Percentiles rank a stretch among this genome's conserved stretches.
Evolutionary conservation across 2,329 filamentous ascomycete species (phyloP).

Genomic region (Sarocladium strictum): DNA sequence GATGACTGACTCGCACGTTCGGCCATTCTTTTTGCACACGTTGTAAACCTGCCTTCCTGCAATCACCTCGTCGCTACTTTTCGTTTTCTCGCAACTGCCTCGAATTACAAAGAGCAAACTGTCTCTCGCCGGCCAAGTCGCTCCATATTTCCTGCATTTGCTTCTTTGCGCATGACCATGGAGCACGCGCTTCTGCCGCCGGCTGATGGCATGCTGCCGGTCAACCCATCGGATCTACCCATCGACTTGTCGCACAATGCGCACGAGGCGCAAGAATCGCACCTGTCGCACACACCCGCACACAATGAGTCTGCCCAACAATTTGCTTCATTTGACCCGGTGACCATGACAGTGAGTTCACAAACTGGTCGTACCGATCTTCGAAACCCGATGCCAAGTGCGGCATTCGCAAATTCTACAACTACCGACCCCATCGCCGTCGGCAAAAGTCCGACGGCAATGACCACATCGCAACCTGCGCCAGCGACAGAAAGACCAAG

Average conservation of each 20-base stretch:
- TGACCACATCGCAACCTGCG: conserved; percentile 60
- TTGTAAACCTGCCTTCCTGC: background rate
- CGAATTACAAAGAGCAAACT: no score
- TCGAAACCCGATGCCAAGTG: background rate
- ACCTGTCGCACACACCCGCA: no score
- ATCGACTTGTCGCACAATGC: background rate
- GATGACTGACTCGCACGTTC: background rate
- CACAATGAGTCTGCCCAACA: no score
- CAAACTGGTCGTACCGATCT: background rate
- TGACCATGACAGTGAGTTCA: background rate
- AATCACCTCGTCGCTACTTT: background rate
- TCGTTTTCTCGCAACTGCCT: no score
- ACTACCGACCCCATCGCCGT: background rate
- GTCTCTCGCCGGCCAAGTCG: no score
- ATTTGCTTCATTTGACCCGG: background rate
- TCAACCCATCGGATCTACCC: background rate
- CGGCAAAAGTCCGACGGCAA: conserved; percentile 20
- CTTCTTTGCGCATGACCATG: conserved; percentile 1
- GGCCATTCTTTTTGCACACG: background rate
- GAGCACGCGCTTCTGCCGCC: background rate
- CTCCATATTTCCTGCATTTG: background rate
- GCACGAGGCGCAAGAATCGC: background rate
- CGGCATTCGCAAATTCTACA: background rate
- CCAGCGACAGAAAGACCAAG: conserved; percentile 57
- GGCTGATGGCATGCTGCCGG: background rate